phyloP scores from a whole-genome alignment of 2,329 filamentous ascomycete species.

The Beauveria scarabaeidicola region DNA sequence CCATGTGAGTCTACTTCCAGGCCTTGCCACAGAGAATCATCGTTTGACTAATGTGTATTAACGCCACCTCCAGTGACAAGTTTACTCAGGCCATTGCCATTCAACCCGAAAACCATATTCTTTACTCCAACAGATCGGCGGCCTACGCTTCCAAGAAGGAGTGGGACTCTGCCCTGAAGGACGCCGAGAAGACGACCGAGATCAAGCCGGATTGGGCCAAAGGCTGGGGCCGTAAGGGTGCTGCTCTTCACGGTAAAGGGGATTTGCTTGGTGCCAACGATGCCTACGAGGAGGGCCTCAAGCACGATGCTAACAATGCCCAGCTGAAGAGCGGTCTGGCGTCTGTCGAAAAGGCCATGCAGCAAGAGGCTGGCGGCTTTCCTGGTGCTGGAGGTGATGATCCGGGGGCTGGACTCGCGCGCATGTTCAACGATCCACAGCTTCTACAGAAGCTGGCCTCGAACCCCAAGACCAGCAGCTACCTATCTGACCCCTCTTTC shows the following conservation, averaged over 20 bases:
- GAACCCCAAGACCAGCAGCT: conserved; percentile 85
- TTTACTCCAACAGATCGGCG: conserved; percentile 94
- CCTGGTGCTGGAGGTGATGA: conserved; percentile 46
- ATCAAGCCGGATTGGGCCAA: conserved; percentile 98
- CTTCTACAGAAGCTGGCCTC: conserved; percentile 81
- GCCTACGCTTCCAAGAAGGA: conserved; percentile 83
- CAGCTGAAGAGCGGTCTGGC: conserved; percentile 85
- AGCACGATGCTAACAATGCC: conserved; percentile 83
- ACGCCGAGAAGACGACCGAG: conserved; percentile 88
- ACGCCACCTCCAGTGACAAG: conserved; percentile 57
- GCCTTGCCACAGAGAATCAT: neutral
- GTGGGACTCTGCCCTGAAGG: conserved; percentile 73
- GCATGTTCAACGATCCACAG: conserved; percentile 91
- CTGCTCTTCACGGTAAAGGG: conserved; percentile 78
- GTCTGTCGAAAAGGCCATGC: conserved; percentile 79
- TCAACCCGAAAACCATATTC: conserved; percentile 85
- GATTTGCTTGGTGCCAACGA: conserved; percentile 80
- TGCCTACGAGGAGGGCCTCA: conserved; percentile 89
- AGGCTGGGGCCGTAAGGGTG: conserved; percentile 89
- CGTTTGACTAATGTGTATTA: neutral
- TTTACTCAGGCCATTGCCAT: conserved; percentile 89
- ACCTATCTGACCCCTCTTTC: conserved; percentile 76
- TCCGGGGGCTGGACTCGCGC: conserved; percentile 68
- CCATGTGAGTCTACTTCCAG: conserved; percentile 59
- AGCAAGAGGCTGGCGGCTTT: conserved; percentile 39